Base-by-base conservation (phyloP, 2,329 filamentous ascomycete genomes). In the Penicillium sp. region DNA sequence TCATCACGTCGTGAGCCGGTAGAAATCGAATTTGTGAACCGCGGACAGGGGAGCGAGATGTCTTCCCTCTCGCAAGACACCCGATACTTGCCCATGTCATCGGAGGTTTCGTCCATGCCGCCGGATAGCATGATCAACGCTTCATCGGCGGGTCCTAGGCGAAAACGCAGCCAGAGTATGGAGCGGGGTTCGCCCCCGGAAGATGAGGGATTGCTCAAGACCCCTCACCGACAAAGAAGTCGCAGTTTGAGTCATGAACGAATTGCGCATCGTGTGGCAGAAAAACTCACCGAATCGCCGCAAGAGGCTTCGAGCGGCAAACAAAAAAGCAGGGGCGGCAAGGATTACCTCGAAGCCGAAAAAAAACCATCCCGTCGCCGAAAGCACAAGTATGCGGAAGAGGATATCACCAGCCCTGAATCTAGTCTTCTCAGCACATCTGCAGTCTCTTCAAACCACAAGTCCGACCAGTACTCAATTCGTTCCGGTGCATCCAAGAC, bases 71-170 rank as follows among this genome's bases (percentile, higher is more conserved):
- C 85, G 76, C 75, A 82, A 70, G 81, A 87, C 76, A 68, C 83
- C 77, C 70, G 85, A 74, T 92, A 89, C 71, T 78, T 87, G 48
- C 82, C 85, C 34, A 81, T 84, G 13, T 85, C 86, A 50, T 97
- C 93, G 3, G 93, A 97, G 69, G 90, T 97, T 49, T 97, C 93
- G 1, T 88, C 86, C 36, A 88, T 90, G 84, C 87, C 87, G 33
- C 80, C 86, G n/a, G 86, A 90, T 71, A 88, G 85, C 69, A 83
- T 89, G 76, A 77, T 89, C 11, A 87, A 87, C 62, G 81, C 55
- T 21, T 75, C 77, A 10, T 79, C 80, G 52, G 74, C 78, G 36
- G 71, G 77, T 25, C 72, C 76, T 44, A 71, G 75, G 56, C 76
- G 78, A 60, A 78, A 77, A 60, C 75, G 79, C 49, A 85, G 80